Percentiles rank a stretch among this genome's conserved stretches.
phyloP scores from a whole-genome alignment of 495 filamentous ascomycete genomes.

The Aspergillus baeticus region DNA sequence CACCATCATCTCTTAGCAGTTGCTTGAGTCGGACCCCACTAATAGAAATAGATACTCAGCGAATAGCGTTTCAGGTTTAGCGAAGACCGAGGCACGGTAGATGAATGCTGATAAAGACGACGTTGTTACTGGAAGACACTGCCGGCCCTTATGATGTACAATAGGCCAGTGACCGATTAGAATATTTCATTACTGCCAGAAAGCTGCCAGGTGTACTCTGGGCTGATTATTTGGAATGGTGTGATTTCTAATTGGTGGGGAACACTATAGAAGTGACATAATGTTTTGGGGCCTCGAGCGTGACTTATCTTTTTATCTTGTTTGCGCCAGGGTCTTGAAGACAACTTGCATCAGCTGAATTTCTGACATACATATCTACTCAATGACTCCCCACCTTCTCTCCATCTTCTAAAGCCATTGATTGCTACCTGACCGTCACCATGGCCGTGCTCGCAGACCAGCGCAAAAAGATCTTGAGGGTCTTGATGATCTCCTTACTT shows the following conservation, averaged over 20 bases:
- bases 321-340: background rate
- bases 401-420: slow-evolving; percentile 1
- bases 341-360: background rate
- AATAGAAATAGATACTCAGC: no score
- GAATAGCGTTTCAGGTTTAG: no score
- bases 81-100: no score
- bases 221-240: background rate
- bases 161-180: no score
- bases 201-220: background rate
- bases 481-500: slow-evolving; percentile 70
- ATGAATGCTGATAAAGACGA: no score
- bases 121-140: no score
- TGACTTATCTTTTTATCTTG: background rate
- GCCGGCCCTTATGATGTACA: no score
- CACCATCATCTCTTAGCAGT: no score
- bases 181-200: no score
- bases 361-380: background rate
- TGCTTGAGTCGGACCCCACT: no score
- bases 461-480: slow-evolving; percentile 80
- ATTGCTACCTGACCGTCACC: slow-evolving; percentile 12
- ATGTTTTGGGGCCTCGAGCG: background rate
- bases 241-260: background rate
- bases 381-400: slow-evolving; percentile 7
- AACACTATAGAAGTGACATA: background rate
- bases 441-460: slow-evolving; percentile 42